These are phyloP conservation scores for Fusarium beomiforme DNA, from an alignment of 2,329 filamentous ascomycete species.

Conservation along the genomic window DNA sequence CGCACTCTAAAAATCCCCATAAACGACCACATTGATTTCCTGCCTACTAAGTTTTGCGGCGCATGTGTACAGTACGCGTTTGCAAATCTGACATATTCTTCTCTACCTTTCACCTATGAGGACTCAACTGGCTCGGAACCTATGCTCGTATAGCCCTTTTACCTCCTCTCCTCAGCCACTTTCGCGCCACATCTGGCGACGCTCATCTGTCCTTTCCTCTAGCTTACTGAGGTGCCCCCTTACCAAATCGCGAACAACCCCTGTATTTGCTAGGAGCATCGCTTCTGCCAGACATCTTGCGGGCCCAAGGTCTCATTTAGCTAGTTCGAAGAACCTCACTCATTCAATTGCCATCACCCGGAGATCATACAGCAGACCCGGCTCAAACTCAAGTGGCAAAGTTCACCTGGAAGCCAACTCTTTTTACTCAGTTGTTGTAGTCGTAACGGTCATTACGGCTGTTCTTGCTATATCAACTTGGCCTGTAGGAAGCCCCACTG, in stretches of 20 bases:
- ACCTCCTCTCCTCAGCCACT: conserved; percentile 4
- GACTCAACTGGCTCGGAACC: conserved; percentile 26
- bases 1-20: conserved; percentile 35
- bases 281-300: conserved; percentile 5
- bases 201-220: conserved; percentile 22
- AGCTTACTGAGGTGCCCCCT: conserved; percentile 23
- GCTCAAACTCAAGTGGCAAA: background rate
- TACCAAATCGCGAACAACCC: conserved; percentile 19
- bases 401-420: conserved; percentile 30
- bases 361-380: conserved; percentile 8
- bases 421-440: conserved; percentile 24
- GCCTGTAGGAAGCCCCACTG: conserved; percentile 7
- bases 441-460: conserved; percentile 16
- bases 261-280: conserved; percentile 17
- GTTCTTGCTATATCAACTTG: conserved; percentile 29
- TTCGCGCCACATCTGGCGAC: conserved; percentile 17
- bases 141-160: conserved; percentile 24
- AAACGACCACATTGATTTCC: conserved; percentile 35
- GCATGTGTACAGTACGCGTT: conserved; percentile 34
- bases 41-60: conserved; percentile 15
- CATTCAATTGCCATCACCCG: background rate
- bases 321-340: background rate
- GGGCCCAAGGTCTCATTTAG: background rate
- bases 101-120: conserved; percentile 37
- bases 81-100: conserved; percentile 16